Base-by-base conservation (phyloP, 805 yeast species). In the Cyberlindnera saturnus region DNA sequence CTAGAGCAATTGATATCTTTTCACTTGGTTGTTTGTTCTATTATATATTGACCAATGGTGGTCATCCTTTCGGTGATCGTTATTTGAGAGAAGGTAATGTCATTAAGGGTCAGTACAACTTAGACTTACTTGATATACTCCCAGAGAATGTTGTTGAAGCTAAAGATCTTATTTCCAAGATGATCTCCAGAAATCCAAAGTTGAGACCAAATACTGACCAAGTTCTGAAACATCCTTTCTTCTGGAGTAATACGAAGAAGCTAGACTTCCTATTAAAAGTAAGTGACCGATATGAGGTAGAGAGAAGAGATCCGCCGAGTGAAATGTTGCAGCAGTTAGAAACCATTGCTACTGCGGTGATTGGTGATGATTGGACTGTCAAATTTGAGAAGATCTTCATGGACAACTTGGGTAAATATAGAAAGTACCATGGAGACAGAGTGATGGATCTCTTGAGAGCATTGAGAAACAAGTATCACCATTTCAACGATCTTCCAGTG, bases 21-120 rank as follows among this genome's bases (percentile, higher is more conserved):
- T 86, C 97, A 0, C 68, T 91, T 47, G 99, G 99, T 0, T 93
- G 99, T 65, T 90, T 93, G 1, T 93, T 87, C 57, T 91, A 77
- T 60, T 93, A 89, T 57, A 83, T 90, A 33, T 64, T 93, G 32
- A 74, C 96, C 0, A 77, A 77, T 14, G 98, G 99, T 0, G 59
- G 63, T 8, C 99, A 93, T 69, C 99, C 99, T 5, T 93, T 86
- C 67, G 99, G 99, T n/a, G 93, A 86, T 55, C 70, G 87, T 38
- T 88, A 87, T 55, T 61, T 82, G 54, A 73, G 99, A 42, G 98
- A 93, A 56, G 93, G 86, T 11, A 90, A 93, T 56, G 89, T 93
- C 15, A 77, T 88, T 46, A 81, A 77, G 51, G 85, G 83, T 15
- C 71, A 74, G 15, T 81, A 68, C 59, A 61, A 66, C 6, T 29